These are phyloP conservation scores for Anacardium occidentale DNA, from an alignment of 345 rosid species.

Conservation along the genomic window DNA sequence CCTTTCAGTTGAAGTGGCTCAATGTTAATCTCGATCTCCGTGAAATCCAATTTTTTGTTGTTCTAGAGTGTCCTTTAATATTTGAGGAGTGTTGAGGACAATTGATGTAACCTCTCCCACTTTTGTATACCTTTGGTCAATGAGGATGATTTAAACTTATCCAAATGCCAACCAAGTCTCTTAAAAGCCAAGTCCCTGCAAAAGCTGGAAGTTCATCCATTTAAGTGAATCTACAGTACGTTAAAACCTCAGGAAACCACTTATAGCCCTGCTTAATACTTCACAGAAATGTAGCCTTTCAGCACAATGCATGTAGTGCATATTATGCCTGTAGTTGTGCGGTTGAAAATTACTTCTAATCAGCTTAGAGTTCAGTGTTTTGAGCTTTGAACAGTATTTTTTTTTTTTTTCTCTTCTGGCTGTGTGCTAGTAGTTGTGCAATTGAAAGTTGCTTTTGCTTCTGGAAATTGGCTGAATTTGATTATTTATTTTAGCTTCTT, in stretches of 20 bases:
- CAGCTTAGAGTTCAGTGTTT: background rate
- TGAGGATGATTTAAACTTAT: background rate
- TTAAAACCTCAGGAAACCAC: background rate
- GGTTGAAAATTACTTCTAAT: too few species aligned
- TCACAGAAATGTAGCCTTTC: background rate
- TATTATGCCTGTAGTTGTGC: too few species aligned
- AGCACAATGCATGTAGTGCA: background rate
- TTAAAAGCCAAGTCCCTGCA: background rate
- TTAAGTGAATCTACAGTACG: background rate
- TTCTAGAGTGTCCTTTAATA: background rate
- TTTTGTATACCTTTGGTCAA: background rate
- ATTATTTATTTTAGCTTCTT: background rate
- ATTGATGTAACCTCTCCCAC: background rate
- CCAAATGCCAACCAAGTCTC: background rate
- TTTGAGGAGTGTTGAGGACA: background rate
- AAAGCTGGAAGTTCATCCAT: background rate
- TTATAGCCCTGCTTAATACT: background rate
- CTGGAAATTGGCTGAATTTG: background rate
- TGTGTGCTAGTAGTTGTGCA: background rate
- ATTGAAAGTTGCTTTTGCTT: background rate
- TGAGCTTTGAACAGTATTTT: background rate
- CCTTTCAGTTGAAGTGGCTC: constrained; percentile 1
- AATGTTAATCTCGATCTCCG: background rate
- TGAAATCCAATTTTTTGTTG: constrained; percentile 3
- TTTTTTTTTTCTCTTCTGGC: background rate